Evolutionary conservation across 2,329 filamentous ascomycete species (phyloP), one percentile per base, ranked within the genome.

Genomic region (Cadophora sp.): DNA sequence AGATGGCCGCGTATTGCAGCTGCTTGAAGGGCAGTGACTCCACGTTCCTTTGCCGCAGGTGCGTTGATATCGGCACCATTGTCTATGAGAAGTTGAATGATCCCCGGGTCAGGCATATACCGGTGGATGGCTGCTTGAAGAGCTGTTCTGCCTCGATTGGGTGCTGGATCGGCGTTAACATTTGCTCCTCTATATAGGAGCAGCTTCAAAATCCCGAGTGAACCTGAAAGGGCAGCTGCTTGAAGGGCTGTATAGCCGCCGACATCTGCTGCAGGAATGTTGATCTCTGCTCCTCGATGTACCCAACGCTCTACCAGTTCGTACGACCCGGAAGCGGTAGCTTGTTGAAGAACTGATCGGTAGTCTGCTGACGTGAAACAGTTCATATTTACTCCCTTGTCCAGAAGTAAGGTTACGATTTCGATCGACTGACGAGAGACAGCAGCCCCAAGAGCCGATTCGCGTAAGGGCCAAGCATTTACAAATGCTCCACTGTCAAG

Each of bases 11-110:
- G 40, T 31, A 37, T 66, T 58, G 69, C 68, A 22, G 75, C 74
- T 55, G 67, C 69, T 64, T 76, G 71, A 19, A 77, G 69, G 51
- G 75, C 76, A 19, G 58, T 66, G 12, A 40, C 16, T 16, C 62
- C 62, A 22, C 9, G 1, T 14, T 22, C 0, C 27, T 16, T n/a
- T 27, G 51, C 62, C 7, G 64, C 24, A 22, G 55, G 26, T 12
- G 60, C 59, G 46, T 72, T 69, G 12, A 68, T 59, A 14, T 68
- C 53, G 5, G n/a, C n/a, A n/a, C n/a, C n/a, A n/a, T n/a, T n/a
- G n/a, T n/a, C n/a, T n/a, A n/a, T n/a, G n/a, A n/a, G n/a, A n/a
- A n/a, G n/a, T n/a, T n/a, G n/a, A n/a, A n/a, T n/a, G n/a, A n/a
- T n/a, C n/a, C n/a, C n/a, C n/a, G n/a, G n/a, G n/a, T n/a, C n/a